These are phyloP conservation scores for Reutealis trisperma DNA, from an alignment of 345 rosid genomes.

Conservation along the genomic window DNA sequence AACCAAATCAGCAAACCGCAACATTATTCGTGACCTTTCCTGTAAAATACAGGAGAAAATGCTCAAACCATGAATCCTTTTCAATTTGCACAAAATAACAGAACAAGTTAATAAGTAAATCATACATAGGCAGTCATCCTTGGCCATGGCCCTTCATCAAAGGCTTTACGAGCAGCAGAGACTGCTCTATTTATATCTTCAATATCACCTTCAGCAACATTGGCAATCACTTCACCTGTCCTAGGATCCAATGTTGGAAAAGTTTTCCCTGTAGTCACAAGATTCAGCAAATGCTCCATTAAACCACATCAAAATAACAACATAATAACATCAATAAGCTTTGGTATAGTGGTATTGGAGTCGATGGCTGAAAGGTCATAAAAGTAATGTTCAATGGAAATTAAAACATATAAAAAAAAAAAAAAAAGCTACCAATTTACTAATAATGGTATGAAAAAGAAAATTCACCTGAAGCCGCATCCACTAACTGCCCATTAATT, in stretches of 20 bases:
- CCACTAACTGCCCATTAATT: constrained; percentile 75
- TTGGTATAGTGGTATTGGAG: too few relatives aligned
- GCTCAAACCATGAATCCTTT: constrained; percentile 8
- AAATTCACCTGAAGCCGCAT: constrained; percentile 76
- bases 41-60: constrained; percentile 26
- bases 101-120: background rate
- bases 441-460: background rate
- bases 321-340: too few relatives aligned
- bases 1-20: constrained; percentile 78
- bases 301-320: background rate
- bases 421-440: too few relatives aligned
- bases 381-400: too few relatives aligned
- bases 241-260: constrained; percentile 91
- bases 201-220: constrained; percentile 92
- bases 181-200: constrained; percentile 90
- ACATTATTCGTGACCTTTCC: constrained; percentile 76
- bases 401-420: too few relatives aligned
- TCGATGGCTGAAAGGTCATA: too few relatives aligned
- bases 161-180: constrained; percentile 91
- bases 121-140: constrained; percentile 82
- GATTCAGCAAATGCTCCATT: background rate
- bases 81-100: background rate
- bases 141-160: constrained; percentile 99
- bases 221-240: constrained; percentile 80
- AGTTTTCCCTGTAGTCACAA: constrained; percentile 52